A percentile compares a stretch with the other conserved stretches of the same genome.
Evolutionary conservation across 2,329 filamentous ascomycete species (phyloP).

Genomic region (Talaromyces sp.): DNA sequence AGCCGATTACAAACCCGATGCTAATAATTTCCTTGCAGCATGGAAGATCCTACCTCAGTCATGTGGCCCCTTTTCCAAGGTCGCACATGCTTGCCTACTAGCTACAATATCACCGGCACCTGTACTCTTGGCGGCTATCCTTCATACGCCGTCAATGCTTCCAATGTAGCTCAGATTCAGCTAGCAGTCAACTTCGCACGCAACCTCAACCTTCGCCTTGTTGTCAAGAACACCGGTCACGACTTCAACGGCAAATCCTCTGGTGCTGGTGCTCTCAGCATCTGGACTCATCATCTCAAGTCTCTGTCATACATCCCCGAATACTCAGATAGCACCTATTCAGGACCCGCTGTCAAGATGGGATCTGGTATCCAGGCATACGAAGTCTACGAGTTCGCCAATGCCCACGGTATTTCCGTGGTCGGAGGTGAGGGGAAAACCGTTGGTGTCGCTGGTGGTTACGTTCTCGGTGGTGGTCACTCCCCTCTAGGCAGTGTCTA

Average conservation of each 20-base stretch:
- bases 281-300: conserved; percentile 53
- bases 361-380: conserved; percentile 9
- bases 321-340: not conserved
- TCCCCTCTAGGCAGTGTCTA: conserved; percentile 31
- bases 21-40: not conserved
- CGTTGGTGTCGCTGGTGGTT: conserved; percentile 60
- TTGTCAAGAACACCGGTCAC: conserved; percentile 19
- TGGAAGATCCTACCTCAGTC: conserved; percentile 28
- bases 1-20: not conserved
- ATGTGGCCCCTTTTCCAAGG: conserved; percentile 34
- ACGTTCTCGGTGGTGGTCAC: conserved; percentile 60
- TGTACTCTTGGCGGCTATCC: conserved; percentile 32
- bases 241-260: conserved; percentile 41
- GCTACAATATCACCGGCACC: conserved; percentile 19
- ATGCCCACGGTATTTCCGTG: conserved; percentile 47
- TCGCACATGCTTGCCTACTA: conserved; percentile 31
- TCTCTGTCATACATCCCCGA: conserved; percentile 39
- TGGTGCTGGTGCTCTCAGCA: conserved; percentile 46
- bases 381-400: conserved; percentile 28
- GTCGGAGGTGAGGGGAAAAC: conserved; percentile 52
- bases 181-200: conserved; percentile 17
- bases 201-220: conserved; percentile 11
- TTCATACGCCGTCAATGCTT: conserved; percentile 36
- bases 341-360: conserved; percentile 11
- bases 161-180: conserved; percentile 15